Percentiles rank a stretch among this genome's conserved stretches.
Conservation (phyloP, 208 protist species). For the Spongospora subterranea region DNA sequence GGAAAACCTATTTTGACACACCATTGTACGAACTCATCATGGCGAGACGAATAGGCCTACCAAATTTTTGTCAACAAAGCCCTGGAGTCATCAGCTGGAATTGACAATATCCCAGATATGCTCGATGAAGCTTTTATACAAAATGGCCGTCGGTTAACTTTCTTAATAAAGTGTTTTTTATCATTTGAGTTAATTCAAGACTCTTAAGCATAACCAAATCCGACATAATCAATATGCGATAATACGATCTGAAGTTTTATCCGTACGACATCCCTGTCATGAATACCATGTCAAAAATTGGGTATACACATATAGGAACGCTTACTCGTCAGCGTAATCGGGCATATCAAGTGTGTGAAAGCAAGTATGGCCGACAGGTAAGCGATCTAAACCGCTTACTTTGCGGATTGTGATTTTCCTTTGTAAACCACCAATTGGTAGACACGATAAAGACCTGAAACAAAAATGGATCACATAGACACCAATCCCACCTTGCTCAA, state of each 20-base stretch:
- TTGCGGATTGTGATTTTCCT: slow-evolving; percentile 52
- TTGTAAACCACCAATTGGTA: not conserved
- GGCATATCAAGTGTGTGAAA: slow-evolving; percentile 53
- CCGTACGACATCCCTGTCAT: not conserved
- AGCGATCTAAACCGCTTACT: not conserved
- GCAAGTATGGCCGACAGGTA: slow-evolving; percentile 33
- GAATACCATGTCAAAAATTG: not conserved
- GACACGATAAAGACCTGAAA: slow-evolving; percentile 25
- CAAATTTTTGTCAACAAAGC: too few species aligned
- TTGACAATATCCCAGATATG: too few species aligned
- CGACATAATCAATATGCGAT: slow-evolving; percentile 52
- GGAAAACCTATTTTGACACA: too few species aligned
- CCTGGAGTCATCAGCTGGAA: too few species aligned
- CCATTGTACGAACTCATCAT: too few species aligned
- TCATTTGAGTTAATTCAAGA: too few species aligned
- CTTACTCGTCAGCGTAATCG: slow-evolving; percentile 39
- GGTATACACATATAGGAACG: not conserved
- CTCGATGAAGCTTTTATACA: too few species aligned
- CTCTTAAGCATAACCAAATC: slow-evolving; percentile 42
- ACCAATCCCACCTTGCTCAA: too few species aligned
- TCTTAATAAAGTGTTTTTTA: too few species aligned
- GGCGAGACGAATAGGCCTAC: too few species aligned
- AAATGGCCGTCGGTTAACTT: too few species aligned
- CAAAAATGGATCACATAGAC: too few species aligned
- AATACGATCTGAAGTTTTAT: slow-evolving; percentile 13